Percentiles rank a stretch among this genome's conserved stretches.
Conservation (phyloP, 768 basidiomycete genomes). For the Hygrocybe coccinea region DNA sequence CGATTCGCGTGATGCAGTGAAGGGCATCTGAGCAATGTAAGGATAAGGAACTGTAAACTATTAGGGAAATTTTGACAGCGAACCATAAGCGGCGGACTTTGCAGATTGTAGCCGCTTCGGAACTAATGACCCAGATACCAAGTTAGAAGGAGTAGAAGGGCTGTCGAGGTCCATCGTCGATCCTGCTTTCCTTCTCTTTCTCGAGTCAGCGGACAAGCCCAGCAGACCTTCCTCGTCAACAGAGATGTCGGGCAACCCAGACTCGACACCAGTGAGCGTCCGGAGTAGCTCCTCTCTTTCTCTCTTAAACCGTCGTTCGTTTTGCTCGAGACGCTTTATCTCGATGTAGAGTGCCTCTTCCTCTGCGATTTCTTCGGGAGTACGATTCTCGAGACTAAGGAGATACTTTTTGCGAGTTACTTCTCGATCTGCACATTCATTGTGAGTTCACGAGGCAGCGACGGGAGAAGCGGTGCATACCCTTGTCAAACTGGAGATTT, state of each 20-base stretch:
- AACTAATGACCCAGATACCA: constrained; percentile 28
- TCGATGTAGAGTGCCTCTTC: constrained; percentile 94
- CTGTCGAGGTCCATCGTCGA: constrained; percentile 41
- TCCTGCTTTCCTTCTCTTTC: constrained; percentile 56
- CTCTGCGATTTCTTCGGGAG: constrained; percentile 83
- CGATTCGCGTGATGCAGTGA: constrained; percentile 71
- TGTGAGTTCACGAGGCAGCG: background rate
- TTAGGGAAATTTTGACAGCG: constrained; percentile 1
- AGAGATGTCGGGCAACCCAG: constrained; percentile 70
- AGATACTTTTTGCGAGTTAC: constrained; percentile 84
- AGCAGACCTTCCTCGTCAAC: constrained; percentile 59
- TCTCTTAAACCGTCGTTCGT: constrained; percentile 78
- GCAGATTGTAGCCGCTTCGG: constrained; percentile 41
- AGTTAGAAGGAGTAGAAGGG: constrained; percentile 43
- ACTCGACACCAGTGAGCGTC: constrained; percentile 80
- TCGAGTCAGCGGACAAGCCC: constrained; percentile 42
- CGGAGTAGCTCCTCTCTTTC: constrained; percentile 86
- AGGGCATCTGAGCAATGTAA: constrained; percentile 45
- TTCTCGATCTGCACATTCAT: constrained; percentile 62
- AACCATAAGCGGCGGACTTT: constrained; percentile 60
- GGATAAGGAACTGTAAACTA: constrained; percentile 13
- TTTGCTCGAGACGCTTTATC: constrained; percentile 92
- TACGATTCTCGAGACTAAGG: constrained; percentile 79
- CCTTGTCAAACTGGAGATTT: constrained; percentile 84
- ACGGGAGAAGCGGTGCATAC: constrained; percentile 34